Conservation (phyloP, 176 grass and related monocot species). For the Eleusine coracana region DNA sequence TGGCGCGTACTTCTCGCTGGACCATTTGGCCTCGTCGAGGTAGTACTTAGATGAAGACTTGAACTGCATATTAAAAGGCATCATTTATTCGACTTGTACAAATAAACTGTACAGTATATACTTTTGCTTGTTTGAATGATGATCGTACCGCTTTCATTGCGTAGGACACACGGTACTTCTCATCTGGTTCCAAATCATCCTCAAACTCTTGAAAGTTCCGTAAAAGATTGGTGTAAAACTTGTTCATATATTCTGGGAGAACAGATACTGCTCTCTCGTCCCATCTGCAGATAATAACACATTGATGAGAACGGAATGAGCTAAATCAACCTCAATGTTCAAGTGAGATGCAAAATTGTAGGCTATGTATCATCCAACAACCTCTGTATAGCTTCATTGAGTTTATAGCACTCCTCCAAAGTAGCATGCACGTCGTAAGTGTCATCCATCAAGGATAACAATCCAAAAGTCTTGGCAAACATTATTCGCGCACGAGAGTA, state of each 20-base stretch:
- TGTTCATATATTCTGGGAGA: background rate
- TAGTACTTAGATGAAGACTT: constrained; percentile 20
- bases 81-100: background rate
- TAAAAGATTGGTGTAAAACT: background rate
- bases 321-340: background rate
- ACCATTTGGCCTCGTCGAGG: constrained; percentile 39
- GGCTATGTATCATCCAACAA: background rate
- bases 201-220: background rate
- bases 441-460: constrained; percentile 19
- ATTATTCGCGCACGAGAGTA: constrained; percentile 10
- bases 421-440: constrained; percentile 28
- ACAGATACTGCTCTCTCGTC: background rate
- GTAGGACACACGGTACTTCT: background rate
- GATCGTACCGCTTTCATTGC: background rate
- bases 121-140: background rate
- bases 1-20: constrained; percentile 1
- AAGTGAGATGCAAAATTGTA: background rate
- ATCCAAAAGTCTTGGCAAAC: background rate
- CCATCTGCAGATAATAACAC: background rate
- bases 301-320: background rate
- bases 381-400: constrained; percentile 33
- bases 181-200: background rate
- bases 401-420: background rate
- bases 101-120: background rate
- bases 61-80: background rate